These are phyloP conservation scores for Tulasnella sp. DNA, from an alignment of 768 basidiomycete genomes.

Conservation along the genomic window DNA sequence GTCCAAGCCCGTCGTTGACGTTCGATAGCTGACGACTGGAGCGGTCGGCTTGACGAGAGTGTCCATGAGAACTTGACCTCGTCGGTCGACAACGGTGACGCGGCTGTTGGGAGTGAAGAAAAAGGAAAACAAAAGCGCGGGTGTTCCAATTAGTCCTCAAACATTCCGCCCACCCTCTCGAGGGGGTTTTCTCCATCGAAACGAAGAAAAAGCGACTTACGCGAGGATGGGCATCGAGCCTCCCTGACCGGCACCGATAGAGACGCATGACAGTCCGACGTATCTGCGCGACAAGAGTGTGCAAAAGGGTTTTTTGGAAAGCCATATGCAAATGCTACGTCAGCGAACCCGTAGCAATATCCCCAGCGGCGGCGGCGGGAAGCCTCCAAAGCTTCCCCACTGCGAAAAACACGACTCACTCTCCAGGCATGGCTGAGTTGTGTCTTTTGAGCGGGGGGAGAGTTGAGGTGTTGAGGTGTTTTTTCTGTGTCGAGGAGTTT, in stretches of 20 bases:
- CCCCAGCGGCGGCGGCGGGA: too few species aligned
- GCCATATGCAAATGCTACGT: not conserved
- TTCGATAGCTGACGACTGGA: conserved; percentile 34
- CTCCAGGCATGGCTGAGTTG: conserved; percentile 1
- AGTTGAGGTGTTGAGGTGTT: not conserved
- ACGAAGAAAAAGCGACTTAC: not conserved
- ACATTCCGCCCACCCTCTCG: too few species aligned
- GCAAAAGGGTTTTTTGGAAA: not conserved
- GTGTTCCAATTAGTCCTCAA: not conserved
- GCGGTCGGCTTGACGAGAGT: conserved; percentile 32
- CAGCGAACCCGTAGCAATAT: conserved; percentile 20
- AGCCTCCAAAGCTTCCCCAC: too few species aligned
- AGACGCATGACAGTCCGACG: conserved; percentile 29
- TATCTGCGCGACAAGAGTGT: conserved; percentile 24
- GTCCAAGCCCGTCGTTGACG: conserved; percentile 31
- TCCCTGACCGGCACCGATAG: conserved; percentile 31
- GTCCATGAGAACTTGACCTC: conserved; percentile 29
- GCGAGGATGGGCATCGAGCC: conserved; percentile 36
- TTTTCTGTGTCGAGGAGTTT: not conserved
- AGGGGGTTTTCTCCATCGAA: not conserved
- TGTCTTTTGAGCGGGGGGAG: not conserved
- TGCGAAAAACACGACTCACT: conserved; percentile 7
- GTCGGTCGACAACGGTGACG: conserved; percentile 30
- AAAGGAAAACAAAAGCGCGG: conserved; percentile 17
- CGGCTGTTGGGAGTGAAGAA: not conserved